Evolutionary conservation across 2,329 filamentous ascomycete species (phyloP).

Genomic region (Trichoderma lentiforme): DNA sequence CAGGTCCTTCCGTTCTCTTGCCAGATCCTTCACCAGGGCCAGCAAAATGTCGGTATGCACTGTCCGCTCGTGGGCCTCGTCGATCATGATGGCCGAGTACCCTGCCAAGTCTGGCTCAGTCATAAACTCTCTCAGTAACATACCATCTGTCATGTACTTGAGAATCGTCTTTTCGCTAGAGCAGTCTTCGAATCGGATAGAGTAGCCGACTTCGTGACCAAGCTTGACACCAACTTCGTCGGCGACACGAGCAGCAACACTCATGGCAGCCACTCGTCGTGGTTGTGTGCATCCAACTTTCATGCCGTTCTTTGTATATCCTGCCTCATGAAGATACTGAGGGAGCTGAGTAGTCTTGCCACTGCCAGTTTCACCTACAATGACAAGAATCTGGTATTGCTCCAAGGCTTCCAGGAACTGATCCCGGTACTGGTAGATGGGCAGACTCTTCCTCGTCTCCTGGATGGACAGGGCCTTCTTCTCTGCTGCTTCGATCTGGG

Average conservation of each 20-base stretch:
- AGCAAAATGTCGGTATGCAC: slow-evolving; percentile 88
- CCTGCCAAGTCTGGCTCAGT: slow-evolving; percentile 79
- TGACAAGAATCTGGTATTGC: slow-evolving; percentile 81
- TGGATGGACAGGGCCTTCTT: slow-evolving; percentile 85
- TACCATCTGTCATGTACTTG: slow-evolving; percentile 97
- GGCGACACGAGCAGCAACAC: slow-evolving; percentile 90
- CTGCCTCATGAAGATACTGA: slow-evolving; percentile 89
- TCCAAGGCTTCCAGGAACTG: slow-evolving; percentile 83
- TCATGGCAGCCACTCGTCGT: slow-evolving; percentile 94
- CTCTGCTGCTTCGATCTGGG: slow-evolving; percentile 84
- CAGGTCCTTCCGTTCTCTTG: slow-evolving; percentile 76
- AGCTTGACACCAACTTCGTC: slow-evolving; percentile 90
- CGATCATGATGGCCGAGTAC: slow-evolving; percentile 91
- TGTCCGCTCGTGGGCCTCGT: slow-evolving; percentile 94
- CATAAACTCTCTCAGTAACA: slow-evolving; percentile 85
- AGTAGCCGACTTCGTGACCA: slow-evolving; percentile 90
- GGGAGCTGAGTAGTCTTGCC: slow-evolving; percentile 96
- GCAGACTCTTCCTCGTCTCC: slow-evolving; percentile 84
- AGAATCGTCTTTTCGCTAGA: slow-evolving; percentile 88
- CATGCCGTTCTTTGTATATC: slow-evolving; percentile 77
- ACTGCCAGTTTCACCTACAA: slow-evolving; percentile 91
- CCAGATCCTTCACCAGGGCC: slow-evolving; percentile 84
- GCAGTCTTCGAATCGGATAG: slow-evolving; percentile 90
- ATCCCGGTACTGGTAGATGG: slow-evolving; percentile 84
- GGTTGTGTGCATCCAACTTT: slow-evolving; percentile 95